Evolutionary conservation across 2,329 filamentous ascomycete genomes (phyloP).

Genomic region (Lasiodiplodia hormozganensis): DNA sequence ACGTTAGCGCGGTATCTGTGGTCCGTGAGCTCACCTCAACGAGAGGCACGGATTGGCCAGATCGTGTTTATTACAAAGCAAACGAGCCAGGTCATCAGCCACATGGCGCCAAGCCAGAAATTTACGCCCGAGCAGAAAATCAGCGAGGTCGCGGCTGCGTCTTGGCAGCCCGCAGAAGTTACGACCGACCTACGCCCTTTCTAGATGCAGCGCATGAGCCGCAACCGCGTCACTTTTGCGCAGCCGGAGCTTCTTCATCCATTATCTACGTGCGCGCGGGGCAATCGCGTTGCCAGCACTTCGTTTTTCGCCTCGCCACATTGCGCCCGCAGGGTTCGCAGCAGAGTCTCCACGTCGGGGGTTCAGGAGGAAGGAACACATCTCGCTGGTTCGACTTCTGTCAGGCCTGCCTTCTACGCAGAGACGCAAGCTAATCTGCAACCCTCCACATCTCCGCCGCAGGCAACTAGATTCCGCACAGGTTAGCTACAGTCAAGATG

Average conservation of each 20-base stretch:
- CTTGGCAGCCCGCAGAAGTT: too few relatives aligned
- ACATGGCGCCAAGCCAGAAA: background rate
- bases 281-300: constrained; percentile 9
- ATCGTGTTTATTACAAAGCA: background rate
- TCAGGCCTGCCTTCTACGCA: constrained; percentile 26
- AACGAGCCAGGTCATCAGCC: background rate
- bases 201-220: constrained; percentile 1
- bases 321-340: constrained; percentile 4
- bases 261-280: background rate
- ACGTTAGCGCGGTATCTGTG: background rate
- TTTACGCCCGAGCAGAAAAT: too few relatives aligned
- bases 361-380: constrained; percentile 25
- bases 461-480: constrained; percentile 6
- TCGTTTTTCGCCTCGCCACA: background rate
- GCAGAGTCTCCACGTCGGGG: background rate
- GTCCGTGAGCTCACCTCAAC: background rate
- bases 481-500: constrained; percentile 36
- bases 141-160: too few relatives aligned
- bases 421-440: constrained; percentile 29
- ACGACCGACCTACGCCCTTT: background rate
- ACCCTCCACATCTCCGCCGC: constrained; percentile 5
- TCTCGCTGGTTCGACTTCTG: constrained; percentile 30
- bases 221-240: constrained; percentile 11
- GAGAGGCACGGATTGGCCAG: background rate
- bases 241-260: background rate